Evolutionary conservation across 176 grass and related monocot species (phyloP).

Genomic region (Lolium rigidum): DNA sequence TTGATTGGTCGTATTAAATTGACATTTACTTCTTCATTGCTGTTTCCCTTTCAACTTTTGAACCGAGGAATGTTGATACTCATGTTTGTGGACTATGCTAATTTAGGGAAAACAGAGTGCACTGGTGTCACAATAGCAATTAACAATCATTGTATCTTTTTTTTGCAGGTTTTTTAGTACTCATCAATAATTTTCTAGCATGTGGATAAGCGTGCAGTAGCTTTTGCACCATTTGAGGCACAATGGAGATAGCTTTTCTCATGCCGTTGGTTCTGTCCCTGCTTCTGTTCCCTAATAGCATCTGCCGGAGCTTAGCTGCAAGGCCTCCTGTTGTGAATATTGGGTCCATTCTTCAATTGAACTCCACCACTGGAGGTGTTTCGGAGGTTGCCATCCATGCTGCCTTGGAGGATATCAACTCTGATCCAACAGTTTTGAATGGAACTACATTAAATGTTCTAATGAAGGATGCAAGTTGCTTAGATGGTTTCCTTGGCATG

Average conservation of each 20-base stretch:
- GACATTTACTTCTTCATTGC: not conserved
- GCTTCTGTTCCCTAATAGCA: conserved; percentile 46
- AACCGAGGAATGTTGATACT: not conserved
- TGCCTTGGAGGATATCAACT: conserved; percentile 85
- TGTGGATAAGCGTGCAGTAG: conserved; percentile 24
- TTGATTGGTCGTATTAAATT: not conserved
- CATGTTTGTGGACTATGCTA: not conserved
- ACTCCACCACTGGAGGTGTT: conserved; percentile 79
- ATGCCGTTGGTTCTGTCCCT: conserved; percentile 45
- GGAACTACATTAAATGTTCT: conserved; percentile 64
- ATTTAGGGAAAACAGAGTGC: not conserved
- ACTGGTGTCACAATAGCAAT: conserved; percentile 18
- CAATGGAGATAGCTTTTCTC: conserved; percentile 60
- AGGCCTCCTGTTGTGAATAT: conserved; percentile 74
- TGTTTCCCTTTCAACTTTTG: conserved; percentile 20
- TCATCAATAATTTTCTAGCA: conserved; percentile 20
- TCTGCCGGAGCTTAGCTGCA: conserved; percentile 47
- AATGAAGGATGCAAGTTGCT: conserved; percentile 73
- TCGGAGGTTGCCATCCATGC: conserved; percentile 70
- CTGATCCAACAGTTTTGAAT: conserved; percentile 74
- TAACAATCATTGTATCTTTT: not conserved
- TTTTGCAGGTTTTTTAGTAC: conserved; percentile 11
- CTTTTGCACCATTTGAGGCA: conserved; percentile 34
- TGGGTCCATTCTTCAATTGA: conserved; percentile 72
- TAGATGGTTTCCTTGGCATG: conserved; percentile 86